Percentiles rank a stretch among this genome's conserved stretches.
These are phyloP conservation scores for Hypomyces perniciosus DNA, from an alignment of 2,329 filamentous ascomycete species.

Conservation along the genomic window DNA sequence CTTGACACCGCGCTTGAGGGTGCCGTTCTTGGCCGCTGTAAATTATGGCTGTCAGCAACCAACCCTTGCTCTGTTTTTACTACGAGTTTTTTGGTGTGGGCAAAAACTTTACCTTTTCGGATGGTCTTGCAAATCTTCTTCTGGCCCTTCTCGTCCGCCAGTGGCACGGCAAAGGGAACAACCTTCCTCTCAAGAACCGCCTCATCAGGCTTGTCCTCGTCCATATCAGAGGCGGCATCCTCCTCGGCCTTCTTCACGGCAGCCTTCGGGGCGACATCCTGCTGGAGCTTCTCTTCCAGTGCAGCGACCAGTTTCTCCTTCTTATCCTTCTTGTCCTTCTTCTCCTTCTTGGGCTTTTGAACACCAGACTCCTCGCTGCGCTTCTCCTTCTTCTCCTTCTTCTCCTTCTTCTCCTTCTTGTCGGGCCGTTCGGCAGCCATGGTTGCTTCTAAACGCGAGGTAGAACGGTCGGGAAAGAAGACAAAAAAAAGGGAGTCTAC, in stretches of 20 bases:
- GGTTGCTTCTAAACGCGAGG: conserved; percentile 18
- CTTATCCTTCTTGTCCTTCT: conserved; percentile 64
- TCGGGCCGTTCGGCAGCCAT: conserved; percentile 45
- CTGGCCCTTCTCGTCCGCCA: conserved; percentile 71
- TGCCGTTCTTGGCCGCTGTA: conserved; percentile 87
- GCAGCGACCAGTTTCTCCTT: conserved; percentile 65
- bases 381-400: conserved; percentile 51
- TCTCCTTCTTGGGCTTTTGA: conserved; percentile 51
- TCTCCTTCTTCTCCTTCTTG: conserved; percentile 53
- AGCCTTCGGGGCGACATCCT: conserved; percentile 41
- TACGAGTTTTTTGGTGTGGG: not conserved
- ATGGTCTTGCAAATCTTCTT: conserved; percentile 56
- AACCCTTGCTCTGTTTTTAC: not conserved
- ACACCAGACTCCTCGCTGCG: conserved; percentile 49
- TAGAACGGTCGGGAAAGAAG: not conserved
- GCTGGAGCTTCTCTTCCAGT: conserved; percentile 59
- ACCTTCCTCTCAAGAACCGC: conserved; percentile 49
- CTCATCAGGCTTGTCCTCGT: conserved; percentile 40
- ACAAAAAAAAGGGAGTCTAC: not conserved
- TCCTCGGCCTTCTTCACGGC: conserved; percentile 35
- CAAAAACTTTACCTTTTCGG: conserved; percentile 43
- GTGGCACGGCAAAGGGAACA: conserved; percentile 76
- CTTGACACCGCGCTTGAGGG: conserved; percentile 95
- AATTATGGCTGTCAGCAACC: not conserved
- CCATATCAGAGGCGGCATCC: conserved; percentile 40